Evolutionary conservation across 164 flowering plant genomes (phyloP), one percentile per base, ranked within the genome.

Genomic region (Magnolia sinica): DNA sequence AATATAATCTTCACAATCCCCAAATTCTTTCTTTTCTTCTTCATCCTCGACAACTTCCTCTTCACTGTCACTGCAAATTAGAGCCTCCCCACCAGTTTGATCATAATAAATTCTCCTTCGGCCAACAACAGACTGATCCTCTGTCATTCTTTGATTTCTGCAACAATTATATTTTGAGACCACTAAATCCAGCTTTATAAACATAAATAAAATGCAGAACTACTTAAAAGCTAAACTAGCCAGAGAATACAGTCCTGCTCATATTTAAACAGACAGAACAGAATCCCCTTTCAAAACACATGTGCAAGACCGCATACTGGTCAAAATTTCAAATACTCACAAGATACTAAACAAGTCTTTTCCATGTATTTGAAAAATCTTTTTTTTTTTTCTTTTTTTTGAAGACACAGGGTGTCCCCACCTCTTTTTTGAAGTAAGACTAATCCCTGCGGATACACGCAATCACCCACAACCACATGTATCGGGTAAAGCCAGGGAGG

Each of bases 141-240:
- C 99, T 1, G 98, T 89, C 99, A 96, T 96, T 84, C 99, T 87
- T 81, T 91, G 99, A 83, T 96, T 96, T 84, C 99, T 96, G 89
- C 80, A 83, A 10, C 76, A 84, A 66, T 23, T 4, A 9, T 31
- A 68, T 13, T 4, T 16, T 9, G 29, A 77, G 45, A 63, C 55
- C 75, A 37, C 22, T 45, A 31, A 74, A 64, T 64, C 24, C 20
- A 63, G n/a, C 70, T 19, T 7, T 23, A 23, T 14, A 51, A n/a
- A 11, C 73, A 29, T n/a, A 37, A 49, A 70, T 18, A 70, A 29
- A 68, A 13, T 8, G 8, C 29, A 27, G n/a, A 20, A 22, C 65
- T 3, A 4, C 13, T 59, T 31, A 59, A 19, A 29, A 29, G 16
- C 24, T 3, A 19, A 58, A 24, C 50, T 7, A 23, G 50, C 4